Evolutionary conservation across 352 stramenopile species (phyloP).

Genomic region (Globisporangium sylvaticum): DNA sequence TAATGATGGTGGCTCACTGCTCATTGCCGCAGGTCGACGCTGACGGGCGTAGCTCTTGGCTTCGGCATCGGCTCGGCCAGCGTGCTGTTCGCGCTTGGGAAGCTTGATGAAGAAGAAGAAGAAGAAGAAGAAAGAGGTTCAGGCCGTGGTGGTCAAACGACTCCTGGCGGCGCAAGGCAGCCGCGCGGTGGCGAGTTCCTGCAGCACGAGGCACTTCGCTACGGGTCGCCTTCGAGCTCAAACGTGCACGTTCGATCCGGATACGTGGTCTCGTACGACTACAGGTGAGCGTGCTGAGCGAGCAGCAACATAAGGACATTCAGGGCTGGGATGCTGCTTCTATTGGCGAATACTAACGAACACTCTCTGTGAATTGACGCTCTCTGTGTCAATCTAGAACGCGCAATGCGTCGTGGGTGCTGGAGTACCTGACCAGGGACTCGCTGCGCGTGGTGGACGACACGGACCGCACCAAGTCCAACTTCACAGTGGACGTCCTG

Average conservation of each 20-base stretch:
- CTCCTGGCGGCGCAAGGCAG: neutral
- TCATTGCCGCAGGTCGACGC: conserved; percentile 23
- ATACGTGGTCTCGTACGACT: conserved; percentile 86
- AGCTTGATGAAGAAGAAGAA: conserved; percentile 19
- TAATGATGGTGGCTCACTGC: neutral
- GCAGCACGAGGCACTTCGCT: conserved; percentile 69
- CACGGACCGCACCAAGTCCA: conserved; percentile 75
- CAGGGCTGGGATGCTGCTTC: neutral
- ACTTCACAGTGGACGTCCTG: conserved; percentile 80
- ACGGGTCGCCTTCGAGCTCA: conserved; percentile 55
- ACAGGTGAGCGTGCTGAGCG: conserved; percentile 33
- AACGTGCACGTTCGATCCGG: conserved; percentile 74
- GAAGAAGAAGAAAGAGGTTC: too few species aligned
- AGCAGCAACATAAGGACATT: neutral
- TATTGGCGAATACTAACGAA: neutral
- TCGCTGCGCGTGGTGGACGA: conserved; percentile 65
- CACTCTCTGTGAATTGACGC: neutral
- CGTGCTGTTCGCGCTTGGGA: conserved; percentile 32
- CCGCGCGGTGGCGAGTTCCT: conserved; percentile 14
- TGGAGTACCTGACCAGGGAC: conserved; percentile 77
- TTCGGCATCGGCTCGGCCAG: conserved; percentile 48
- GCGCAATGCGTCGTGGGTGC: conserved; percentile 82
- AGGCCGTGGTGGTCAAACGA: conserved; percentile 9
- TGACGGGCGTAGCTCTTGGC: conserved; percentile 43
- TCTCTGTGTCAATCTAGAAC: conserved; percentile 29